Percentiles rank a stretch among this genome's conserved stretches.
phyloP scores from a whole-genome alignment of 2,329 filamentous ascomycete species.

The Sporothrix curviconia region DNA sequence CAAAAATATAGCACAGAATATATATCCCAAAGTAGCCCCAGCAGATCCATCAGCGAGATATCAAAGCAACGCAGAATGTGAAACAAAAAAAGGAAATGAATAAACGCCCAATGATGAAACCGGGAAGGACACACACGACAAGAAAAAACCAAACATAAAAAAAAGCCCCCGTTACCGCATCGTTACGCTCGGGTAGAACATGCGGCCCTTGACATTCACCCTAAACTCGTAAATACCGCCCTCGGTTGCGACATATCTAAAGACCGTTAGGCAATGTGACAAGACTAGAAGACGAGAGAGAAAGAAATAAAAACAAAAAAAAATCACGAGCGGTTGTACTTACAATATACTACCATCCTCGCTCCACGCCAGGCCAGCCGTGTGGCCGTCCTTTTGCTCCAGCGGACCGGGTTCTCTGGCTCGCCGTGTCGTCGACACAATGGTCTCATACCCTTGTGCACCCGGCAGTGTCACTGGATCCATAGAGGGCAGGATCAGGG shows the following conservation, averaged over 20 bases:
- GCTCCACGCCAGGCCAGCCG: slow-evolving; percentile 57
- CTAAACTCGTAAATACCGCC: slow-evolving; percentile 71
- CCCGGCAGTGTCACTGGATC: slow-evolving; percentile 31
- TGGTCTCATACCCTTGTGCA: slow-evolving; percentile 25
- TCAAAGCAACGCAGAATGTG: not conserved
- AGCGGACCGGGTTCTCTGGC: slow-evolving; percentile 26
- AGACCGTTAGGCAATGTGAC: slow-evolving; percentile 12
- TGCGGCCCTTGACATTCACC: slow-evolving; percentile 57
- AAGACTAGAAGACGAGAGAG: slow-evolving; percentile 14
- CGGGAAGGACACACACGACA: too few species aligned
- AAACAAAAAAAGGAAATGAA: not conserved
- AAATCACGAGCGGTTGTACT: slow-evolving; percentile 25
- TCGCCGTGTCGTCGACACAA: not conserved
- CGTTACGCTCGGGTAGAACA: slow-evolving; percentile 49
- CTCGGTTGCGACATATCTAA: slow-evolving; percentile 58
- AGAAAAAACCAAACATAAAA: not conserved
- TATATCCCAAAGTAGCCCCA: not conserved
- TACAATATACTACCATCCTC: slow-evolving; percentile 54
- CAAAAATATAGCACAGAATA: not conserved
- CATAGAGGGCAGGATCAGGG: slow-evolving; percentile 23
- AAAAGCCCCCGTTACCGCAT: slow-evolving; percentile 36
- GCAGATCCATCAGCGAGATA: too few species aligned
- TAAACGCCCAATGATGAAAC: not conserved
- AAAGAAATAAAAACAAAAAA: slow-evolving; percentile 13
- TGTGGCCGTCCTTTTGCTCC: slow-evolving; percentile 57